These are phyloP conservation scores for Verticillium alfalfae DNA, from an alignment of 2,329 filamentous ascomycete genomes.

Conservation along the genomic window DNA sequence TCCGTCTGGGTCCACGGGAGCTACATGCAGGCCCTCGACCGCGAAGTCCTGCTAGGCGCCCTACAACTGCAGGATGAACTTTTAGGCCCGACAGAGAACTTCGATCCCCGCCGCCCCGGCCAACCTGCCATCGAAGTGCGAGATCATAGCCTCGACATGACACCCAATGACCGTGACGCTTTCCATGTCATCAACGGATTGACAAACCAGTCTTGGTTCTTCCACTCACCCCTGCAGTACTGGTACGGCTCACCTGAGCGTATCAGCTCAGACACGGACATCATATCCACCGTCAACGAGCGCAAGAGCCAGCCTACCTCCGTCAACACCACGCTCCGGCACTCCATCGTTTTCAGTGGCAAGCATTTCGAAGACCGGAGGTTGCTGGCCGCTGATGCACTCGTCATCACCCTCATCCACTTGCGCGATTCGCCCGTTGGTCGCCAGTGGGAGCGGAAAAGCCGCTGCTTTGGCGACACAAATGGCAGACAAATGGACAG, in stretches of 20 bases:
- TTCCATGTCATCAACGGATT: constrained; percentile 56
- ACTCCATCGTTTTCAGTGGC: constrained; percentile 78
- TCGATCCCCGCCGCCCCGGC: constrained; percentile 34
- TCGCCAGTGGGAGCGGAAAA: constrained; percentile 58
- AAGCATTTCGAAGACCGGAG: constrained; percentile 65
- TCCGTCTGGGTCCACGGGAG: constrained; percentile 77
- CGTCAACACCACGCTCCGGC: constrained; percentile 68
- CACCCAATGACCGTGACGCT: constrained; percentile 41
- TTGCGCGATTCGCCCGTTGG: constrained; percentile 59
- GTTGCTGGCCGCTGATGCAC: constrained; percentile 67
- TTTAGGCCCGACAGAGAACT: constrained; percentile 54
- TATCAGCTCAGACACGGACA: constrained; percentile 55
- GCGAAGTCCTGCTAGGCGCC: constrained; percentile 58
- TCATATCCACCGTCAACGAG: constrained; percentile 65
- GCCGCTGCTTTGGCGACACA: constrained; percentile 46
- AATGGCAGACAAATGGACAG: constrained; percentile 51
- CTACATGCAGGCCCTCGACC: constrained; percentile 71
- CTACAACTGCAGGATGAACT: constrained; percentile 66
- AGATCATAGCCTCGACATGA: constrained; percentile 27
- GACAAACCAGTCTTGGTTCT: constrained; percentile 65
- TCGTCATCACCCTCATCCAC: constrained; percentile 74
- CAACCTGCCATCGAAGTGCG: constrained; percentile 17
- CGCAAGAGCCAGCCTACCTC: constrained; percentile 56
- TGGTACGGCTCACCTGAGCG: constrained; percentile 63
- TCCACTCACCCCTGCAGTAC: constrained; percentile 77